Percentiles rank a stretch among this genome's conserved stretches.
phyloP scores from a whole-genome alignment of 2,329 filamentous ascomycete genomes.

The Aspergillus spinulosporus region DNA sequence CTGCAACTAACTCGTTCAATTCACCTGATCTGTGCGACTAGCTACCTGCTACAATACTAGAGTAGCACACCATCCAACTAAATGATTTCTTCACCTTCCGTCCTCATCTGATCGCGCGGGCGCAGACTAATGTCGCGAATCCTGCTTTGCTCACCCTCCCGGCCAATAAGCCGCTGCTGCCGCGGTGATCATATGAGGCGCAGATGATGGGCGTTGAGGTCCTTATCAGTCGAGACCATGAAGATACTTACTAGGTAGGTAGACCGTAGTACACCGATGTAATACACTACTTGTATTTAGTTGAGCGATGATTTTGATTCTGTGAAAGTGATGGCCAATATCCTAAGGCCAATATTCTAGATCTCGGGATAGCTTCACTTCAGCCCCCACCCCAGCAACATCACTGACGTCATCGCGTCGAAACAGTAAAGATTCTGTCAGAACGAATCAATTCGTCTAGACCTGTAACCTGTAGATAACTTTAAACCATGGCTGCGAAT shows the following conservation, averaged over 20 bases:
- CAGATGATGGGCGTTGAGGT: not conserved
- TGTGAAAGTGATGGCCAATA: too few relatives aligned
- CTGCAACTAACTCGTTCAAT: too few relatives aligned
- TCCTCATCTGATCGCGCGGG: not conserved
- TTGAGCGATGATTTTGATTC: too few relatives aligned
- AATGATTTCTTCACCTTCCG: not conserved
- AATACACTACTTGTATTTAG: too few relatives aligned
- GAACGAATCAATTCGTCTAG: slow-evolving; percentile 7
- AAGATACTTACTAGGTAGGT: too few relatives aligned
- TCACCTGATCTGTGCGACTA: not conserved
- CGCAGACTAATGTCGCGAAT: slow-evolving; percentile 1
- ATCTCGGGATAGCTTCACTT: slow-evolving; percentile 8
- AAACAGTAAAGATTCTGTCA: slow-evolving; percentile 1
- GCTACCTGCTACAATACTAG: not conserved
- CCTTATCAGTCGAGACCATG: not conserved
- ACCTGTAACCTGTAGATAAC: not conserved
- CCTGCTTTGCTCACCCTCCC: slow-evolving; percentile 3
- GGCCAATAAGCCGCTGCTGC: slow-evolving; percentile 11
- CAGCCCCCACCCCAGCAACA: not conserved
- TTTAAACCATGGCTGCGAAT: not conserved
- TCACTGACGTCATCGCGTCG: slow-evolving; percentile 1
- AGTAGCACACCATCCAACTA: not conserved
- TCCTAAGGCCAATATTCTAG: not conserved
- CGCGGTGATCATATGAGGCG: slow-evolving; percentile 4
- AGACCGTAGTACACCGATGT: too few relatives aligned